These are phyloP conservation scores for Pleurotus cornucopiae DNA, from an alignment of 768 basidiomycete species.

Conservation along the genomic window DNA sequence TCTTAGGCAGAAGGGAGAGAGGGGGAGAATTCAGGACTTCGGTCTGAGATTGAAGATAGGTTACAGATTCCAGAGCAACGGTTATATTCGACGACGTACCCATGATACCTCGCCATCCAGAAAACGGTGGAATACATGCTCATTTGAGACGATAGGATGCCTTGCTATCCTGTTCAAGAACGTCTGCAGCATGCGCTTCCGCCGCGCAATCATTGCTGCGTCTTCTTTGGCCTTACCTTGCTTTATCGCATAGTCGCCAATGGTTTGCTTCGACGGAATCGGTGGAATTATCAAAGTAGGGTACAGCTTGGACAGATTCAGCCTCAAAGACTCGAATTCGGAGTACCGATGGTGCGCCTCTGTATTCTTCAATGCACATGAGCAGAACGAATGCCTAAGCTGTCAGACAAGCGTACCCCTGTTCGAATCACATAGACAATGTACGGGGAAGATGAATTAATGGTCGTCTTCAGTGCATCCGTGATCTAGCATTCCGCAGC, in stretches of 20 bases:
- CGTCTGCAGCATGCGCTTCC: conserved; percentile 93
- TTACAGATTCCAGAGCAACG: conserved; percentile 3
- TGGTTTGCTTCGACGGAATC: conserved; percentile 93
- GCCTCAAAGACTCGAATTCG: conserved; percentile 92
- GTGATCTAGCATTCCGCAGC: conserved; percentile 57
- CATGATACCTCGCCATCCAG: conserved; percentile 95
- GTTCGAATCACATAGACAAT: conserved; percentile 92
- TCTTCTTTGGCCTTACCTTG: conserved; percentile 97
- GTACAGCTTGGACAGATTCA: conserved; percentile 80
- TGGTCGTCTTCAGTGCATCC: conserved; percentile 92
- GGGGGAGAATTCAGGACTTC: conserved; percentile 95
- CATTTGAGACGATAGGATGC: conserved; percentile 94
- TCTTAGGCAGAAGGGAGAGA: conserved; percentile 88
- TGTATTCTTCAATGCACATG: conserved; percentile 47
- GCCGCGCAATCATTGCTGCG: conserved; percentile 80
- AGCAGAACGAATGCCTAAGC: conserved; percentile 1
- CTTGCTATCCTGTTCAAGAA: conserved; percentile 87
- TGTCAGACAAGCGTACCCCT: conserved; percentile 50
- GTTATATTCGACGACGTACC: conserved; percentile 44
- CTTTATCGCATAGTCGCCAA: conserved; percentile 96
- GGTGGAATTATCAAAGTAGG: conserved; percentile 97
- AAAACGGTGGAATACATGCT: conserved; percentile 95
- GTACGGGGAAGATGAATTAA: conserved; percentile 85
- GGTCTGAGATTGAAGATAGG: conserved; percentile 41
- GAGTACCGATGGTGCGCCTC: conserved; percentile 92